Conservation (phyloP, 2,329 filamentous ascomycete genomes). For the Cladosporium sp. region DNA sequence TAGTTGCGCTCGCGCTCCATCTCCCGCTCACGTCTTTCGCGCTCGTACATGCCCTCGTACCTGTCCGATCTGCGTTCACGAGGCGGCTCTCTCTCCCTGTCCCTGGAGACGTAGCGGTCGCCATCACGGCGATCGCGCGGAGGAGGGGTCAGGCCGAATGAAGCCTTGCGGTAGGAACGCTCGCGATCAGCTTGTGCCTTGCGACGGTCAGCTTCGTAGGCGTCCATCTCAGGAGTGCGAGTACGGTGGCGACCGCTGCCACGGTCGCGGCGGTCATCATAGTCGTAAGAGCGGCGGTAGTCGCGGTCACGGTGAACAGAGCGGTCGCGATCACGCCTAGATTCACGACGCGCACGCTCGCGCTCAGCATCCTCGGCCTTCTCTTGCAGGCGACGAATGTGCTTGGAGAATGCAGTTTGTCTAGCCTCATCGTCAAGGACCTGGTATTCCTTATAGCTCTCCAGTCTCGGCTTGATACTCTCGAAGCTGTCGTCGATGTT, state of each 20-base stretch:
- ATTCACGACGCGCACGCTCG: conserved; percentile 46
- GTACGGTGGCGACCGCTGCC: conserved; percentile 49
- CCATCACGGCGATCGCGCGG: conserved; percentile 30
- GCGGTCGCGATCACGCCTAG: conserved; percentile 43
- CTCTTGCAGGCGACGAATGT: conserved; percentile 85
- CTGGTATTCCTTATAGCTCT: conserved; percentile 80
- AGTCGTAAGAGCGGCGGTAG: conserved; percentile 41
- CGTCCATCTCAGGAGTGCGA: conserved; percentile 81
- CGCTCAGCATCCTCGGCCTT: conserved; percentile 79
- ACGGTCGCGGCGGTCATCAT: conserved; percentile 49
- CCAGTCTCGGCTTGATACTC: conserved; percentile 75
- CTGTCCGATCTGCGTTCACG: conserved; percentile 30
- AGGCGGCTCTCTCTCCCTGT: conserved; percentile 32
- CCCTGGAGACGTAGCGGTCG: conserved; percentile 33
- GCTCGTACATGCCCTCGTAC: conserved; percentile 65
- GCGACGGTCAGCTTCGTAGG: conserved; percentile 92
- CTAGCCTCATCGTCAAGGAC: conserved; percentile 83
- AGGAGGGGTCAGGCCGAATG: conserved; percentile 38
- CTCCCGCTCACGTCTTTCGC: conserved; percentile 83
- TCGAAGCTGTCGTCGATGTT: conserved; percentile 81
- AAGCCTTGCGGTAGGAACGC: conserved; percentile 81
- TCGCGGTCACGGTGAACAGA: conserved; percentile 38
- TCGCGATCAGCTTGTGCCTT: conserved; percentile 93
- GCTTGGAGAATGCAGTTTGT: conserved; percentile 84
- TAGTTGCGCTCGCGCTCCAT: conserved; percentile 88